Conservation (phyloP, 129 eudicot species). For the Rutidosis leptorrhynchoides region DNA sequence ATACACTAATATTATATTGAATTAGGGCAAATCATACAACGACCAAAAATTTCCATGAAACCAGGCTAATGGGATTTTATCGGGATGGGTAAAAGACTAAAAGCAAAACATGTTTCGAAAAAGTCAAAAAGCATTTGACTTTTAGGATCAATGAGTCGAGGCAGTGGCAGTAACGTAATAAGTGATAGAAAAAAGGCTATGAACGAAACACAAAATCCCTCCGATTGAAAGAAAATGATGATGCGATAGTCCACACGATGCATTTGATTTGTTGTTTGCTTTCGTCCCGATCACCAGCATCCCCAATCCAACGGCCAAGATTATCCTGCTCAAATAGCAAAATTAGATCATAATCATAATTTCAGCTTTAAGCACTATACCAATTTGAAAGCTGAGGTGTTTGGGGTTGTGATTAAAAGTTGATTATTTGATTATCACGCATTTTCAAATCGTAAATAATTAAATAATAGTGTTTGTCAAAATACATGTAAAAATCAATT, state of each 20-base stretch:
- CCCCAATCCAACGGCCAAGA: slow-evolving; percentile 56
- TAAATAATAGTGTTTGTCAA: too few relatives aligned
- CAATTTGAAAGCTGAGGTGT: too few relatives aligned
- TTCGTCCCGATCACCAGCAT: slow-evolving; percentile 73
- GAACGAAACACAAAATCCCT: slow-evolving; percentile 82
- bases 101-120: slow-evolving; percentile 1
- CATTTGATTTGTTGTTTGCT: slow-evolving; percentile 66
- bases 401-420: too few relatives aligned
- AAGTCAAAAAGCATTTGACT: slow-evolving; percentile 4
- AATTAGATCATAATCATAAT: neutral
- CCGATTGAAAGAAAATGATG: slow-evolving; percentile 80
- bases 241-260: slow-evolving; percentile 75
- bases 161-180: slow-evolving; percentile 78
- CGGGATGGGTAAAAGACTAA: neutral
- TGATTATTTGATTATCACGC: too few relatives aligned
- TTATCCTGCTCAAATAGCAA: slow-evolving; percentile 46
- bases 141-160: slow-evolving; percentile 2
- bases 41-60: slow-evolving; percentile 18
- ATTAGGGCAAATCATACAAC: neutral
- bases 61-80: neutral
- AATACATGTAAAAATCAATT: too few relatives aligned
- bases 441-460: too few relatives aligned
- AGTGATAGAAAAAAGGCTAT: slow-evolving; percentile 68
- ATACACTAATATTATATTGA: slow-evolving; percentile 17
- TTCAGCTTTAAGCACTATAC: too few relatives aligned